These are phyloP conservation scores for Talaromyces thailandensis DNA, from an alignment of 495 filamentous ascomycete genomes.

Conservation along the genomic window DNA sequence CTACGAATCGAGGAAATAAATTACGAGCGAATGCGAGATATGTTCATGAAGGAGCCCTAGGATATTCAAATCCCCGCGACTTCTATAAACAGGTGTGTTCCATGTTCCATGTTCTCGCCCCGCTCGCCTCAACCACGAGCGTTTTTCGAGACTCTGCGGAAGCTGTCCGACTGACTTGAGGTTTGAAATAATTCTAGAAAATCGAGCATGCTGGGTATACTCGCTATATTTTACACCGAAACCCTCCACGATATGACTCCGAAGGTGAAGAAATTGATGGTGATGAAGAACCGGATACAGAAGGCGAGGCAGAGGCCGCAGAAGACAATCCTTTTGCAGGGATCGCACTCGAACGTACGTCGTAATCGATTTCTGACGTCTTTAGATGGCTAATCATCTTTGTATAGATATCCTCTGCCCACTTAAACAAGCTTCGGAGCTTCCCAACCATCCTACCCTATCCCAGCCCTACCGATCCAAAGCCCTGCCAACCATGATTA, in stretches of 20 bases:
- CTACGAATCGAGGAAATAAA: conserved; percentile 88
- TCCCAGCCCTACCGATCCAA: conserved; percentile 74
- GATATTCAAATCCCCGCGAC: conserved; percentile 57
- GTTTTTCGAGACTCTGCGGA: background rate
- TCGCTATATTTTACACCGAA: conserved; percentile 72
- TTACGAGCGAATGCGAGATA: conserved; percentile 74
- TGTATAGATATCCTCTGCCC: conserved; percentile 72
- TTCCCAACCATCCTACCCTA: conserved; percentile 74
- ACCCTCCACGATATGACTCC: conserved; percentile 67
- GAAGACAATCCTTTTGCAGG: conserved; percentile 79
- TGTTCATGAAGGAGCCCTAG: conserved; percentile 67
- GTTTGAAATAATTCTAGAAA: conserved; percentile 42
- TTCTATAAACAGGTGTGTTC: conserved; percentile 81
- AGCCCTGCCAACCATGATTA: conserved; percentile 69
- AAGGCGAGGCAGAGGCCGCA: conserved; percentile 57
- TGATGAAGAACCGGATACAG: conserved; percentile 71
- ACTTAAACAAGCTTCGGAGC: conserved; percentile 74
- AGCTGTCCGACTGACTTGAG: background rate
- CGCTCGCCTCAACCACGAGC: conserved; percentile 1
- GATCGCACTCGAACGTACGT: conserved; percentile 73
- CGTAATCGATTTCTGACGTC: background rate
- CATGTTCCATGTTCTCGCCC: conserved; percentile 2
- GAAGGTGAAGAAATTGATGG: conserved; percentile 74
- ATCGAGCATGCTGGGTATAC: conserved; percentile 79
- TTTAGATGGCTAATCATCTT: conserved; percentile 3